Conservation (phyloP, 805 yeast genomes). For the Kregervanrija pseudodelftensis region DNA sequence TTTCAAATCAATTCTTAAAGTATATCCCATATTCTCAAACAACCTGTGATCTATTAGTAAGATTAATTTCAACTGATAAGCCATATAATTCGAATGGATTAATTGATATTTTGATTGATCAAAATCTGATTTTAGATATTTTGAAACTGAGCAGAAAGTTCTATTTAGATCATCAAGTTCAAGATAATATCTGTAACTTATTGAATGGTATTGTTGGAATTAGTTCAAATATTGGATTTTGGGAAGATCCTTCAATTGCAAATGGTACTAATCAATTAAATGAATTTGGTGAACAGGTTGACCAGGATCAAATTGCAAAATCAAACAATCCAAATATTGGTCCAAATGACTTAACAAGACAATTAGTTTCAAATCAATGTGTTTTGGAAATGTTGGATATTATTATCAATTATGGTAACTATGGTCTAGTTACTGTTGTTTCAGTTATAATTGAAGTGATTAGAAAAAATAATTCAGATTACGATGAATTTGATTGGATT, state of each 20-base stretch:
- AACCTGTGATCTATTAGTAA: slow-evolving; percentile 78
- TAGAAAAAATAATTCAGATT: slow-evolving; percentile 91
- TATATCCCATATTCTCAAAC: slow-evolving; percentile 82
- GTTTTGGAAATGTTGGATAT: slow-evolving; percentile 62
- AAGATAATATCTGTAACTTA: slow-evolving; percentile 54
- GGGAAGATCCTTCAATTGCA: slow-evolving; percentile 19
- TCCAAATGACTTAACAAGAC: slow-evolving; percentile 89
- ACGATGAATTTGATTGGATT: slow-evolving; percentile 50
- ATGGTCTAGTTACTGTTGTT: slow-evolving; percentile 85
- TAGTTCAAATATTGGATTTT: slow-evolving; percentile 31
- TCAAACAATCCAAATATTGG: slow-evolving; percentile 81
- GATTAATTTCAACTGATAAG: slow-evolving; percentile 86
- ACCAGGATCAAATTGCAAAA: slow-evolving; percentile 28
- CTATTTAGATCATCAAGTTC: slow-evolving; percentile 27
- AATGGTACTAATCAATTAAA: slow-evolving; percentile 11
- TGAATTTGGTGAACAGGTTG: slow-evolving; percentile 65
- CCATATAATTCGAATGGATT: slow-evolving; percentile 84
- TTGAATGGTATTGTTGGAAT: slow-evolving; percentile 77
- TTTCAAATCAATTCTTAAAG: slow-evolving; percentile 68
- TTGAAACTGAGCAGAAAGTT: slow-evolving; percentile 53
- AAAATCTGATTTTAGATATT: slow-evolving; percentile 57
- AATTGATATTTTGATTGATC: slow-evolving; percentile 64
- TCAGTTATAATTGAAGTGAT: slow-evolving; percentile 90
- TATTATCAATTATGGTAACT: slow-evolving; percentile 70
- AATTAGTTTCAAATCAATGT: slow-evolving; percentile 67